Evolutionary conservation across 257 asterid genomes (phyloP).

Genomic region (Hygrophila difformis): DNA sequence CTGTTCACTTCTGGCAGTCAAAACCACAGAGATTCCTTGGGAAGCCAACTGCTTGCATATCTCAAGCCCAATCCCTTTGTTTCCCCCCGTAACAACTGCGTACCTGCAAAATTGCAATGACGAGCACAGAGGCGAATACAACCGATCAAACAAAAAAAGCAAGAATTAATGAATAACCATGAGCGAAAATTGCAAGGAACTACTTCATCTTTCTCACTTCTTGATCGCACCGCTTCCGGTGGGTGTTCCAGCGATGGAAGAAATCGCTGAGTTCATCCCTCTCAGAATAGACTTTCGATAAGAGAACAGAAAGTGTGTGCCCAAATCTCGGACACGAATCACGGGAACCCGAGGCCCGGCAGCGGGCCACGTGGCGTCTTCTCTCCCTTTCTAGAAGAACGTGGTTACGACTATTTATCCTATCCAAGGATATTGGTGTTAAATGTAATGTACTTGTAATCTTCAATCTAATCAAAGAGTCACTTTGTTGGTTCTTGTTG

Average conservation of each 20-base stretch:
- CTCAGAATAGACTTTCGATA: too few relatives aligned
- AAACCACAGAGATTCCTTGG: constrained; percentile 34
- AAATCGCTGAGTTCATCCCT: constrained; percentile 10
- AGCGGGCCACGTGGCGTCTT: too few relatives aligned
- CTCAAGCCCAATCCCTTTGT: constrained; percentile 50
- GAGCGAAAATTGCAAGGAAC: neutral
- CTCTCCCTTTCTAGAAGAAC: too few relatives aligned
- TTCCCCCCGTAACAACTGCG: constrained; percentile 46
- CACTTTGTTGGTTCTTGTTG: too few relatives aligned
- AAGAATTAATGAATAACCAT: neutral
- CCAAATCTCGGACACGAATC: too few relatives aligned
- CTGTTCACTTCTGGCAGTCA: constrained; percentile 40
- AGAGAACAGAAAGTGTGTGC: too few relatives aligned
- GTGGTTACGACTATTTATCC: too few relatives aligned
- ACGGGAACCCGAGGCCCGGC: too few relatives aligned
- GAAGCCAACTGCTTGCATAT: constrained; percentile 41
- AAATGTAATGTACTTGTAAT: too few relatives aligned
- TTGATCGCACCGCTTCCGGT: constrained; percentile 5
- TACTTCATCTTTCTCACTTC: constrained; percentile 12
- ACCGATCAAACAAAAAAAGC: neutral
- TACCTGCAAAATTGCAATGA: constrained; percentile 20
- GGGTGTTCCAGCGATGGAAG: constrained; percentile 17
- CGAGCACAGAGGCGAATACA: neutral
- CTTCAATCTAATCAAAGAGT: too few relatives aligned
- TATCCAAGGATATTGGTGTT: too few relatives aligned